phyloP scores from a whole-genome alignment of 345 rosid species.

The Boechera stricta region DNA sequence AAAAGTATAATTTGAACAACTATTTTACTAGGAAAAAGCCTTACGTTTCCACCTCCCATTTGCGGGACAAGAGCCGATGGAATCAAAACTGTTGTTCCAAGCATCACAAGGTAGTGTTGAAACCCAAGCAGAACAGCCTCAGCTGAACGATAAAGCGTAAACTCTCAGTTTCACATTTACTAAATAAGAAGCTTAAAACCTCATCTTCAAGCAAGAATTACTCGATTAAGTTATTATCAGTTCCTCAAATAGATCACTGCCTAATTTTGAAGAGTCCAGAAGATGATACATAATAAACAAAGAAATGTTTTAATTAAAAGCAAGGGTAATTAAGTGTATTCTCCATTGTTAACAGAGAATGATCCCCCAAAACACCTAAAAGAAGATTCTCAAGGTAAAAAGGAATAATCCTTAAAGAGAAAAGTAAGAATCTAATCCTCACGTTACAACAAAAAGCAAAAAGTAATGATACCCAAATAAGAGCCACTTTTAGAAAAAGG shows the following conservation, averaged over 20 bases:
- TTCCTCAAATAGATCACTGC: too few species aligned
- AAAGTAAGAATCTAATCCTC: conserved; percentile 44
- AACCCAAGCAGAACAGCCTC: conserved; percentile 95
- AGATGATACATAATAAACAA: too few species aligned
- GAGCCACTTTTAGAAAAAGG: conserved; percentile 25
- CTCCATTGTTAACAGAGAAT: conserved; percentile 34
- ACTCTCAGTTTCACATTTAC: conserved; percentile 17
- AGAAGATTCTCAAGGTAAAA: conserved; percentile 31
- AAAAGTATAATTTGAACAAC: background rate
- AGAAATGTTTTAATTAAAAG: background rate
- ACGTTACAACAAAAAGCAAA: conserved; percentile 33
- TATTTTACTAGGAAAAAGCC: conserved; percentile 24
- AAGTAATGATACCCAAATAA: conserved; percentile 34
- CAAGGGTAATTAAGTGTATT: conserved; percentile 15
- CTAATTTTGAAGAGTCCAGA: too few species aligned
- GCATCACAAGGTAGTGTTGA: conserved; percentile 96
- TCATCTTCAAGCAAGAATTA: conserved; percentile 20
- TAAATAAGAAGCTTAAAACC: conserved; percentile 4
- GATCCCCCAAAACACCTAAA: conserved; percentile 21
- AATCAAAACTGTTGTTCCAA: conserved; percentile 92
- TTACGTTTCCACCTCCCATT: conserved; percentile 99
- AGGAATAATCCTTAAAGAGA: conserved; percentile 19
- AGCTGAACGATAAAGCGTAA: conserved; percentile 55
- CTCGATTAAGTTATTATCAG: too few species aligned
- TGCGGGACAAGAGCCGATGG: conserved; percentile 97